Percentiles rank a stretch among this genome's conserved stretches.
These are phyloP conservation scores for Ustilago vetiveriae DNA, from an alignment of 1,284 basidiomycete species.

Conservation along the genomic window DNA sequence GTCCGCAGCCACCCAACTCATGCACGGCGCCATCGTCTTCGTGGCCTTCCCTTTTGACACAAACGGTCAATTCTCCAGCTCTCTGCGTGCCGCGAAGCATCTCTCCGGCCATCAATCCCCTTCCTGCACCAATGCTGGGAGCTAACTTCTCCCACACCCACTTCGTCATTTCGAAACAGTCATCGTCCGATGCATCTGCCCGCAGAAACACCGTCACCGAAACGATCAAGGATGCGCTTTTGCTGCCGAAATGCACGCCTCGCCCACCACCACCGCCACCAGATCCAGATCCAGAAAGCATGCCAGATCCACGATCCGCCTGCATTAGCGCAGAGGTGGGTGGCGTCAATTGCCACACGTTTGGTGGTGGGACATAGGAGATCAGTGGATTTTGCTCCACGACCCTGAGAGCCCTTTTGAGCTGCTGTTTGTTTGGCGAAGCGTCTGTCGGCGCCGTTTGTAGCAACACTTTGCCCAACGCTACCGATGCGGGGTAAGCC, in stretches of 20 bases:
- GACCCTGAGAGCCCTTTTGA: constrained; percentile 45
- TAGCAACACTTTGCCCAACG: constrained; percentile 60
- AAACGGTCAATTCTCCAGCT: constrained; percentile 62
- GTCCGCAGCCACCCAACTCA: constrained; percentile 6
- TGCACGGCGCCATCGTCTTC: constrained; percentile 36
- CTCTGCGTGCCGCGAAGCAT: constrained; percentile 52
- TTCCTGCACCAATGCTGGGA: constrained; percentile 53
- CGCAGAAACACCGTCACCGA: constrained; percentile 53
- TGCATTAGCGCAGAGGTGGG: constrained; percentile 51
- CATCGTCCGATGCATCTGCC: constrained; percentile 48
- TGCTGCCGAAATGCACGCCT: constrained; percentile 47
- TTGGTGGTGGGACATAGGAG: constrained; percentile 46
- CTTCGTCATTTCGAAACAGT: constrained; percentile 59
- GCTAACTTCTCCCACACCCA: constrained; percentile 62
- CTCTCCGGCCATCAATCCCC: constrained; percentile 55
- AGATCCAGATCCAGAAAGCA: constrained; percentile 38
- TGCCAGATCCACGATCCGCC: constrained; percentile 32
- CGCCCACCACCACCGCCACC: constrained; percentile 5
- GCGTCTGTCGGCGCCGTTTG: constrained; percentile 56
- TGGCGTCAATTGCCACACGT: constrained; percentile 65
- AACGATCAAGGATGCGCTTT: constrained; percentile 58
- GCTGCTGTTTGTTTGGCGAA: constrained; percentile 35
- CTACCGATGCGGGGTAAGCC: constrained; percentile 57
- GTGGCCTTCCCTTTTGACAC: constrained; percentile 55
- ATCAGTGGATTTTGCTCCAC: constrained; percentile 62